A percentile compares a stretch with the other conserved stretches of the same genome.
Evolutionary conservation across 768 basidiomycete genomes (phyloP).

Genomic region (Brasilioporus rufonigricans): DNA sequence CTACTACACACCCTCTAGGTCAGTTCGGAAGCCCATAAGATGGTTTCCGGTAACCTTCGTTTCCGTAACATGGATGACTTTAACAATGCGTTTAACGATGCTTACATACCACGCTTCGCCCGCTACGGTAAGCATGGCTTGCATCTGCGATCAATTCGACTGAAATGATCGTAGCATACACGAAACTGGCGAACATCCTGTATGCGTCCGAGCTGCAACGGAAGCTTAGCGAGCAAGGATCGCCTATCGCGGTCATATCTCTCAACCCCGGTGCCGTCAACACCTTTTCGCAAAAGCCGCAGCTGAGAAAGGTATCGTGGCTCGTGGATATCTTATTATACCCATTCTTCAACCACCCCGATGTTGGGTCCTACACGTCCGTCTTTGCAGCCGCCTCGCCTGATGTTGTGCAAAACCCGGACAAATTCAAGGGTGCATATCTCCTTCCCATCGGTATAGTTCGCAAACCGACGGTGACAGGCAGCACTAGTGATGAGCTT

Average conservation of each 20-base stretch:
- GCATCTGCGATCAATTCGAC: not conserved
- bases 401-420: slow-evolving; percentile 17
- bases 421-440: slow-evolving; percentile 32
- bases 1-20: slow-evolving; percentile 24
- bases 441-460: slow-evolving; percentile 26
- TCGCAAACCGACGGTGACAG: slow-evolving; percentile 7
- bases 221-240: slow-evolving; percentile 32
- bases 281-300: slow-evolving; percentile 28
- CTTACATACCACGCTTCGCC: slow-evolving; percentile 13
- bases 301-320: slow-evolving; percentile 14
- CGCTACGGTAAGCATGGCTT: slow-evolving; percentile 33
- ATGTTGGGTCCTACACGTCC: slow-evolving; percentile 27
- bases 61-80: slow-evolving; percentile 36
- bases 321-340: slow-evolving; percentile 19
- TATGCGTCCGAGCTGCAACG: slow-evolving; percentile 51
- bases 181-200: slow-evolving; percentile 52
- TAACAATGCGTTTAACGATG: slow-evolving; percentile 33
- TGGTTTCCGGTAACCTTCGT: slow-evolving; percentile 17
- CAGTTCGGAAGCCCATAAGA: slow-evolving; percentile 28
- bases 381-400: slow-evolving; percentile 31
- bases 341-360: slow-evolving; percentile 16
- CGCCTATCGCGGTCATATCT: slow-evolving; percentile 28
- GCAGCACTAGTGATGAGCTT: slow-evolving; percentile 19
- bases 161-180: slow-evolving; percentile 33
- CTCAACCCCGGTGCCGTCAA: slow-evolving; percentile 32